phyloP scores from a whole-genome alignment of 495 filamentous ascomycete species.

The Neurospora africana region DNA sequence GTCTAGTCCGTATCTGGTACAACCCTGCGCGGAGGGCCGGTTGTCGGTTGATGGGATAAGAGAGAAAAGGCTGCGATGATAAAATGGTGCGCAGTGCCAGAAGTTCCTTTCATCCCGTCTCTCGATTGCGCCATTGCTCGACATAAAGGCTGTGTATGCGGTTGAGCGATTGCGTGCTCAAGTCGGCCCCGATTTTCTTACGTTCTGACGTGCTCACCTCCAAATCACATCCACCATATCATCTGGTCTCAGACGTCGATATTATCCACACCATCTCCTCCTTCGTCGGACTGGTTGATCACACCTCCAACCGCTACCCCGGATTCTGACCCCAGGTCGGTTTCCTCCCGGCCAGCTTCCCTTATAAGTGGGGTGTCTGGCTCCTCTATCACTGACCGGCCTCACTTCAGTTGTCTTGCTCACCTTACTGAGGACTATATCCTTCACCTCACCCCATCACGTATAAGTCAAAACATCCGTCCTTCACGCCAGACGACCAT shows the following conservation, averaged over 20 bases:
- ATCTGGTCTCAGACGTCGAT: neutral
- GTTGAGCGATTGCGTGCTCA: neutral
- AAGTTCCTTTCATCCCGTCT: neutral
- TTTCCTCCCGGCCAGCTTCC: neutral
- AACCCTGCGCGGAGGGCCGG: neutral
- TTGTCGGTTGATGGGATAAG: neutral
- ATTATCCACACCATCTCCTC: neutral
- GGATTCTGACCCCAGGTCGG: neutral
- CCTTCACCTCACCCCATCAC: neutral
- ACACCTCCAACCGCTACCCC: neutral
- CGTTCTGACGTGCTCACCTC: neutral
- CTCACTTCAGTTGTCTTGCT: neutral
- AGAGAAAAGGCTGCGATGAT: neutral
- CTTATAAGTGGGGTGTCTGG: neutral
- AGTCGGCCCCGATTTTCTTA: neutral
- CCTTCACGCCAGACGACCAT: conserved; percentile 17
- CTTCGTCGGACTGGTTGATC: neutral
- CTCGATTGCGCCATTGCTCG: neutral
- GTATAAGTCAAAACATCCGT: neutral
- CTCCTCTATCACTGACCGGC: neutral
- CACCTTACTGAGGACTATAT: neutral
- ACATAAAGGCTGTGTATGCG: neutral
- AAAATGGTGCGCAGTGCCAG: neutral
- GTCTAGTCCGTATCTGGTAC: neutral
- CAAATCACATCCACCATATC: neutral